phyloP scores from a whole-genome alignment of 2,329 filamentous ascomycete species.

The Nothophoma quercina region DNA sequence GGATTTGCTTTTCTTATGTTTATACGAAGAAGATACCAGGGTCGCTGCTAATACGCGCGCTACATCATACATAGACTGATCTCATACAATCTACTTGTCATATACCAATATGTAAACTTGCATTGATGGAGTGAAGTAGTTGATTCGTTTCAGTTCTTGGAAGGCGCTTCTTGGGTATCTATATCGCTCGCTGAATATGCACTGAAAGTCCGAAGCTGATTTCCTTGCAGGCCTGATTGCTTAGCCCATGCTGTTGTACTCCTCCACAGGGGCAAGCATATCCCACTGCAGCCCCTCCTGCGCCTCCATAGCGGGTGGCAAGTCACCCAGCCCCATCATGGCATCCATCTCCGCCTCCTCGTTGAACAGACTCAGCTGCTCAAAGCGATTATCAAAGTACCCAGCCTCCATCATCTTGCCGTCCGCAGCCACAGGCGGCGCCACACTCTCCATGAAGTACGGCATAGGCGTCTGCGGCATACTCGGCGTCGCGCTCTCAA shows the following conservation, averaged over 20 bases:
- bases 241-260: slow-evolving; percentile 27
- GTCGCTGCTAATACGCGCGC: slow-evolving; percentile 11
- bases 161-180: slow-evolving; percentile 6
- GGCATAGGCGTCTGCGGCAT: slow-evolving; percentile 43
- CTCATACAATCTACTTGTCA: too few relatives aligned
- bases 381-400: slow-evolving; percentile 18
- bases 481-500: slow-evolving; percentile 29
- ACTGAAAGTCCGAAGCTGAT: neutral
- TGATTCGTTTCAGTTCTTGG: too few relatives aligned
- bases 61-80: slow-evolving; percentile 5
- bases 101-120: too few relatives aligned
- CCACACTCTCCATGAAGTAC: slow-evolving; percentile 25
- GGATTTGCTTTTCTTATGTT: slow-evolving; percentile 3
- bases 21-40: slow-evolving; percentile 16
- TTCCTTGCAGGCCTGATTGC: neutral
- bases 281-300: slow-evolving; percentile 33
- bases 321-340: slow-evolving; percentile 29
- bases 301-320: slow-evolving; percentile 31
- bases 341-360: slow-evolving; percentile 37
- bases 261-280: slow-evolving; percentile 36
- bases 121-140: too few relatives aligned
- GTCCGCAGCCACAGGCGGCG: neutral
- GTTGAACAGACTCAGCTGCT: slow-evolving; percentile 26
- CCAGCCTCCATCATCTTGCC: slow-evolving; percentile 10
- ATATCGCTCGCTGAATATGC: neutral